Base-by-base conservation (phyloP, 345 rosid species). In the Odontarrhena argentea region DNA sequence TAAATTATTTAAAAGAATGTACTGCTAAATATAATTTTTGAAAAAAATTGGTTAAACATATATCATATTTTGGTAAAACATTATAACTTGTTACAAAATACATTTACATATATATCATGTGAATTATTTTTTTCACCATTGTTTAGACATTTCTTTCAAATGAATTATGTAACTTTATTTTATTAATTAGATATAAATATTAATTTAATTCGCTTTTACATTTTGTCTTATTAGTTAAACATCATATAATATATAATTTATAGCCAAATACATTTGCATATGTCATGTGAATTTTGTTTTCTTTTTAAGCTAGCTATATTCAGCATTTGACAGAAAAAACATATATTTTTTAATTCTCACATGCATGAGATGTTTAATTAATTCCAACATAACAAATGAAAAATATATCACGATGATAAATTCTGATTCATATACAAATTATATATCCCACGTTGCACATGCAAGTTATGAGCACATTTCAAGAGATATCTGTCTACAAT, bases 401-500 rank as follows among this genome's bases (percentile, higher is more conserved):
- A 7, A 9, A 36, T 1, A 35, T 25, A 11, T 69, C 1, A 9
- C 32, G 35, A 24, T 42, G 15, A 8, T 40, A 30, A 30, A 26
- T 10, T 40, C 26, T 36, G 36, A 44, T 59, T 43, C 67, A 44
- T 51, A 56, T 30, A 57, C 24, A 25, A 13, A 65, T 24, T 43
- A 59, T 59, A 73, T 58, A 73, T 51, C 56, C 52, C 62, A 59
- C 49, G 56, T 73, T 66, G 72, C 77, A 66, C 72, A 73, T 66
- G 72, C 77, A 73, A 66, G 62, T 59, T 44, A 52, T 66, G 67
- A 73, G 50, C 67, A 59, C 41, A 73, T 65, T 65, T 73, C 67
- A 50, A 73, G 71, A 64, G 60, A 73, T 61, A 52, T 59, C 67
- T 73, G 67, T 52, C 67, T 66, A 44, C 67, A 73, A 66, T 73